Percentiles rank a stretch among this genome's conserved stretches.
Conservation (phyloP, 192 early-diverging fungal species). For the Dimargaris xerosporica region DNA sequence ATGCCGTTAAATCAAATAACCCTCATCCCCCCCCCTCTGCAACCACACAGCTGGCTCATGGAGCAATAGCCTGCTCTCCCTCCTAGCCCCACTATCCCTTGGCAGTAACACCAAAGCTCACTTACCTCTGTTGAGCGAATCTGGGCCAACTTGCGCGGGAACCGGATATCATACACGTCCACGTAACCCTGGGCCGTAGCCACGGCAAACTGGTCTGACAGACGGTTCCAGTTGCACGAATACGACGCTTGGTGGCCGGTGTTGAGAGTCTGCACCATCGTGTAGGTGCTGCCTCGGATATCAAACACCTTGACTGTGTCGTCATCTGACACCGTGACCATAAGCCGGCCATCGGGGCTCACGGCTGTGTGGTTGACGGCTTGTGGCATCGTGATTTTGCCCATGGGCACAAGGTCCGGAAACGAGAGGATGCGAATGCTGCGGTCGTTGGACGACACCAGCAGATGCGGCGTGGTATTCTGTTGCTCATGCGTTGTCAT, state of each 20-base stretch:
- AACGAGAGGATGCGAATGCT: constrained; percentile 80
- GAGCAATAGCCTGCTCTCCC: too few relatives aligned
- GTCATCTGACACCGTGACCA: constrained; percentile 87
- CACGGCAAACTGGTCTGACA: constrained; percentile 87
- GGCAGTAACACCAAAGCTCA: constrained; percentile 15
- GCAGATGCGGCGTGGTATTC: constrained; percentile 40
- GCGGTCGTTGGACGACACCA: constrained; percentile 90
- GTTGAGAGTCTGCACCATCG: constrained; percentile 52
- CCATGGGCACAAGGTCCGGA: constrained; percentile 57
- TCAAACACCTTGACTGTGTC: constrained; percentile 75
- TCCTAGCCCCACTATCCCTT: too few relatives aligned
- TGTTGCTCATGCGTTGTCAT: not conserved
- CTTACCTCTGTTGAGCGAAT: not conserved
- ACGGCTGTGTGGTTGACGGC: constrained; percentile 85
- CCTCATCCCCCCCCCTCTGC: too few relatives aligned
- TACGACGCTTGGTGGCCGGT: constrained; percentile 77
- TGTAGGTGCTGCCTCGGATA: constrained; percentile 48
- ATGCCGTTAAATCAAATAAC: too few relatives aligned
- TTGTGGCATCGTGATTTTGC: constrained; percentile 66
- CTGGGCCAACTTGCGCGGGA: constrained; percentile 48
- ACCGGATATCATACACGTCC: constrained; percentile 75
- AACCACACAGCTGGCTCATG: too few relatives aligned
- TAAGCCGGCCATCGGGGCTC: constrained; percentile 78
- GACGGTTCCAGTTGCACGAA: constrained; percentile 89
- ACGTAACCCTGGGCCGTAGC: constrained; percentile 89